Conservation (phyloP, 1,284 basidiomycete genomes). For the Rugosomyces carneus region DNA sequence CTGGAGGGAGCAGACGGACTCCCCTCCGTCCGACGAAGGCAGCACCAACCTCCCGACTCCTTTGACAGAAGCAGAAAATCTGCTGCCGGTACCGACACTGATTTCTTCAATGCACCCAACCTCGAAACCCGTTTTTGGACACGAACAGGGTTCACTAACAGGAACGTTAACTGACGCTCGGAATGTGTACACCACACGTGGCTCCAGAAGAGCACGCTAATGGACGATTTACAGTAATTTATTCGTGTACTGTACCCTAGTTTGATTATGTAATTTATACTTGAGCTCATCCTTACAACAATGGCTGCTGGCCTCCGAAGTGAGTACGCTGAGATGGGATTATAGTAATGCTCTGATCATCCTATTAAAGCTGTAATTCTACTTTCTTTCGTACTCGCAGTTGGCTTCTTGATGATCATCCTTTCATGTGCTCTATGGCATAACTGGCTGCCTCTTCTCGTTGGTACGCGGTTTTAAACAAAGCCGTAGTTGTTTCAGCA, state of each 20-base stretch:
- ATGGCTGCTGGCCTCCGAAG: constrained; percentile 48
- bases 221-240: background rate
- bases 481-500: background rate
- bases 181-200: constrained; percentile 21
- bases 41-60: constrained; percentile 3
- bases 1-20: constrained; percentile 38
- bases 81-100: constrained; percentile 6
- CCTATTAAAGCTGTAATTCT: constrained; percentile 74
- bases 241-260: background rate
- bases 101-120: constrained; percentile 3
- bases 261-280: constrained; percentile 7
- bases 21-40: constrained; percentile 26
- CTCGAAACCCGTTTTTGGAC: constrained; percentile 5
- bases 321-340: no score
- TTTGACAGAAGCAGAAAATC: constrained; percentile 14
- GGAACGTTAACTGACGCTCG: constrained; percentile 22
- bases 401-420: constrained; percentile 97
- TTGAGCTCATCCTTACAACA: background rate
- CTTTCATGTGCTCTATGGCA: constrained; percentile 94
- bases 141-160: constrained; percentile 11
- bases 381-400: constrained; percentile 92
- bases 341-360: no score
- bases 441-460: constrained; percentile 96
- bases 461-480: constrained; percentile 64
- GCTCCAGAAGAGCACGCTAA: constrained; percentile 18